Evolutionary conservation across 2,329 filamentous ascomycete genomes (phyloP).

Genomic region (Anisogramma anomala): DNA sequence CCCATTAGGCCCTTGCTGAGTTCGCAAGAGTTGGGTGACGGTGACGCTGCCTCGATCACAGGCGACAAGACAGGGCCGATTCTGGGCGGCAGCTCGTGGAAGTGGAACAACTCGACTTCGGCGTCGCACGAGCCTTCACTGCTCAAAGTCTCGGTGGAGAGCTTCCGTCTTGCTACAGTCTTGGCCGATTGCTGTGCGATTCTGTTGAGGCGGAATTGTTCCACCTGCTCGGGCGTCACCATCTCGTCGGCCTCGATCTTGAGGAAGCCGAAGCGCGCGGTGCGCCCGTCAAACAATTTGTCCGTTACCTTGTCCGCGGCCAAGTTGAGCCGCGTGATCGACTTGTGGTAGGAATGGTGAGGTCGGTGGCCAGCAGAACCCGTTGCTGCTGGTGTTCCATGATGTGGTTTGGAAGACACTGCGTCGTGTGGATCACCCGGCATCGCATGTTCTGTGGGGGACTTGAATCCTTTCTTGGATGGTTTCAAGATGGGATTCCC

Average conservation of each 20-base stretch:
- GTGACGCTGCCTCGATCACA: conserved; percentile 21
- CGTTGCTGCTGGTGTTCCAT: not conserved
- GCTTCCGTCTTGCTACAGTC: conserved; percentile 13
- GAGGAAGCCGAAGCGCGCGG: conserved; percentile 18
- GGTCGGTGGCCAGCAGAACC: not conserved
- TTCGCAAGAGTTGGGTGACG: conserved; percentile 16
- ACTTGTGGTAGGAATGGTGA: conserved; percentile 9
- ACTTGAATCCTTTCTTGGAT: conserved; percentile 8
- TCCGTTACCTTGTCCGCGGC: conserved; percentile 44
- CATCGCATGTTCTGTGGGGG: conserved; percentile 2
- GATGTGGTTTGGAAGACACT: not conserved
- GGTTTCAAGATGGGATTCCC: conserved; percentile 9
- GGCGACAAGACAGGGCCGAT: conserved; percentile 26
- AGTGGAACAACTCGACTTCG: conserved; percentile 35
- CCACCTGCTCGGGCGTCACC: conserved; percentile 40
- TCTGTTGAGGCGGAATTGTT: conserved; percentile 32
- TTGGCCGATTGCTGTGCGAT: conserved; percentile 21
- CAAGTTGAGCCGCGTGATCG: conserved; percentile 37
- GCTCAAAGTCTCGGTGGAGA: conserved; percentile 21
- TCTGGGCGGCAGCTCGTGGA: conserved; percentile 34
- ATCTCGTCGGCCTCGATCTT: conserved; percentile 48
- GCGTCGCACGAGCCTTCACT: conserved; percentile 10
- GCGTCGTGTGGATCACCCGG: conserved; percentile 2
- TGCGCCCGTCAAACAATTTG: conserved; percentile 37
- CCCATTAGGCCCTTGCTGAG: conserved; percentile 15